Evolutionary conservation across 169 alveolate species (phyloP).

Genomic region (Besnoitia besnoiti): DNA sequence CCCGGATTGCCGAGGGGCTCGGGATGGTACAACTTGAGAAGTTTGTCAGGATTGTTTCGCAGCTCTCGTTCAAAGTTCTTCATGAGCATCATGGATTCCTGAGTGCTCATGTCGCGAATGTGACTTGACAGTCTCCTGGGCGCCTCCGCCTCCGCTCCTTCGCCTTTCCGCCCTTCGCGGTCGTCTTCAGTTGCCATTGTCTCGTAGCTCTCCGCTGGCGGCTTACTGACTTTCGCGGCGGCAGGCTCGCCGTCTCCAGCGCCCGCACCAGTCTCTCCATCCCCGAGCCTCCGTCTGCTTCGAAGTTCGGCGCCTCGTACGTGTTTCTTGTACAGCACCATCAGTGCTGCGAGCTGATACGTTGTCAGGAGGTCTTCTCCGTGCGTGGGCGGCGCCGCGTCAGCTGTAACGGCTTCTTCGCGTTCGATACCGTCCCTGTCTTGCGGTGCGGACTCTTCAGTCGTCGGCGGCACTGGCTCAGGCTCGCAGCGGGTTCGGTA

Average conservation of each 20-base stretch:
- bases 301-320: not conserved
- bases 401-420: not conserved
- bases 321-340: conserved; percentile 21
- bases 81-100: not conserved
- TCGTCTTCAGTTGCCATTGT: not conserved
- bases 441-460: not conserved
- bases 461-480: not conserved
- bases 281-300: not conserved
- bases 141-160: not conserved
- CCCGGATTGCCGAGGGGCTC: conserved; percentile 40
- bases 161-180: not conserved
- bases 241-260: not conserved
- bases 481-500: not conserved
- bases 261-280: not conserved
- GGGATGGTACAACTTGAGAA: conserved; percentile 13
- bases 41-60: not conserved
- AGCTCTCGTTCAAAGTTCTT: not conserved
- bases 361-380: conserved; percentile 22
- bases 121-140: not conserved
- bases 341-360: not conserved
- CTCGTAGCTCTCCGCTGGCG: not conserved
- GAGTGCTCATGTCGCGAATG: not conserved
- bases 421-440: not conserved
- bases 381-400: not conserved
- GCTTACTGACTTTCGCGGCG: not conserved